Base-by-base conservation (phyloP, 352 stramenopile genomes). In the Phytophthora macrochlamydospora region DNA sequence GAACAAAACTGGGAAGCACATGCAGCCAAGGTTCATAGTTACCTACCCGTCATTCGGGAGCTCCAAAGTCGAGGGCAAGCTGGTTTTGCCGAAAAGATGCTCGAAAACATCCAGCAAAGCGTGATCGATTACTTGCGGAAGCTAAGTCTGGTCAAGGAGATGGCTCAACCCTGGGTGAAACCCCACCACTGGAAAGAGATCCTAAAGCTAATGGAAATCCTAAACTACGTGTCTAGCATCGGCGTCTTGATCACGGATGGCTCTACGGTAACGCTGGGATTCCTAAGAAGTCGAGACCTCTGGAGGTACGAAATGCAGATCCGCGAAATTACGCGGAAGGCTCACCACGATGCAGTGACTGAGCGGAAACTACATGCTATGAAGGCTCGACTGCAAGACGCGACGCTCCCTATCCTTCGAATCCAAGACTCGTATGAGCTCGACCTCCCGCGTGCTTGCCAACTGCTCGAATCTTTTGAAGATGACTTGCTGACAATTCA, bases 131-230 rank as follows among this genome's bases (percentile, higher is more conserved):
- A 87, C 45, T 59, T 84, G n/a, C 53, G 69, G 5, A 78, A 81
- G 18, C 59, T 90, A 12, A 73, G 75, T 12, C 33, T 90, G 12
- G 76, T 87, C 4, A 69, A 70, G 12, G 81, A 89, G 37, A 79
- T 90, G 59, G 75, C 79, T 0, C 75, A 82, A 37, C 65, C 81
- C 7, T 83, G 65, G 53, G 64, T 89, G 38, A 89, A 90, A 45
- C 35, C 68, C 28, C 65, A 83, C 40, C 79, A 90, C 46, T 90
- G 81, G 81, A 82, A 87, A 42, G 79, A 90, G 37, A 76, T 90
- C 14, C 31, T 90, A 1, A 70, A 66, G 9, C 51, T 88, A 8
- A 51, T 90, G 35, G 70, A 78, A 14, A 79, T 86, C 3, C 58
- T 76, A 4, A 81, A 83, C 62, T 87, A 76, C 56, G 79, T 87